These are phyloP conservation scores for Blastocystis sp. DNA, from an alignment of 352 stramenopile species.

Conservation along the genomic window DNA sequence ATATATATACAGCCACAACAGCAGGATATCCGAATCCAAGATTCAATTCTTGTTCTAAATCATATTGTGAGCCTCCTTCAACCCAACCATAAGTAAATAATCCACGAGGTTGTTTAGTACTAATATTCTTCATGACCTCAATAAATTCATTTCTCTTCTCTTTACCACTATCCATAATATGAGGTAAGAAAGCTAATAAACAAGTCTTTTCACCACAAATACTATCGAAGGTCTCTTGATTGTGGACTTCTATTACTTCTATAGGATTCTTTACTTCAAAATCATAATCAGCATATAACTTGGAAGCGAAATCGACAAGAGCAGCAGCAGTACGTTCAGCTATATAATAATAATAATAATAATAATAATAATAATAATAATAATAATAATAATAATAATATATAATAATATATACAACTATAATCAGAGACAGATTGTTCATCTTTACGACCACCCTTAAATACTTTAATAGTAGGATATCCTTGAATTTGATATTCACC, in stretches of 20 bases:
- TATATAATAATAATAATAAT: no score
- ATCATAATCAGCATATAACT: no score
- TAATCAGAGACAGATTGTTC: no score
- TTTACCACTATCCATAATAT: slow-evolving; percentile 27
- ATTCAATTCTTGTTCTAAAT: slow-evolving; percentile 36
- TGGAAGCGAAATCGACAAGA: no score
- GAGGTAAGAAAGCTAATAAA: slow-evolving; percentile 26
- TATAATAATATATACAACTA: no score
- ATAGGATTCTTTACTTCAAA: slow-evolving; percentile 8
- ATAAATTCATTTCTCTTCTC: slow-evolving; percentile 26
- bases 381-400: no score
- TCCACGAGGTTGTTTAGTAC: slow-evolving; percentile 5
- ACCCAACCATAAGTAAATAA: slow-evolving; percentile 30
- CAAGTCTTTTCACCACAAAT: slow-evolving; percentile 25
- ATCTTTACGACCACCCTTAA: no score
- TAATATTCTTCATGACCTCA: slow-evolving; percentile 18
- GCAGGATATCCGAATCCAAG: slow-evolving; percentile 34
- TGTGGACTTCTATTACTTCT: slow-evolving; percentile 34
- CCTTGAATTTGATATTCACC: slow-evolving; percentile 16
- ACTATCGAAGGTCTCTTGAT: slow-evolving; percentile 26
- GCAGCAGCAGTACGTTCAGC: no score
- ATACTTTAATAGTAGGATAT: slow-evolving; percentile 34
- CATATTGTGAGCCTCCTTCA: slow-evolving; percentile 29
- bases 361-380: no score
- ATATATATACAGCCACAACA: slow-evolving; percentile 14